Conservation (phyloP, 352 stramenopile species). For the Labyrinthula sp. region DNA sequence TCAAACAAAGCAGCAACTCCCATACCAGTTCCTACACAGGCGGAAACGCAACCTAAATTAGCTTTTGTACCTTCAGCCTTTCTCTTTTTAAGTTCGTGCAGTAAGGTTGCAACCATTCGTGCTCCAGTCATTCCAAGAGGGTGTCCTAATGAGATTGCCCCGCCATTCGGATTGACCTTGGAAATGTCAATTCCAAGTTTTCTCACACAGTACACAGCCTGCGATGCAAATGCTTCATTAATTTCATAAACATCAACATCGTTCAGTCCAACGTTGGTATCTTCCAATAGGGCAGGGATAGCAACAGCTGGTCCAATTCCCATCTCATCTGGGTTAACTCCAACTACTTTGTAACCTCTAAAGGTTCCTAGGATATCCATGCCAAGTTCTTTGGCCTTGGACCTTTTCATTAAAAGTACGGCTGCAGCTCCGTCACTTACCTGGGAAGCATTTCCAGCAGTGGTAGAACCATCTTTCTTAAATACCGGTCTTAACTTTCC, state of each 20-base stretch:
- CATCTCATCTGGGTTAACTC: slow-evolving; percentile 59
- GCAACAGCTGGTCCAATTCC: slow-evolving; percentile 53
- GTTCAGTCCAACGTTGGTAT: slow-evolving; percentile 43
- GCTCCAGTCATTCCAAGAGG: slow-evolving; percentile 47
- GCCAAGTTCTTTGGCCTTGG: slow-evolving; percentile 49
- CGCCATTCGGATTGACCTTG: slow-evolving; percentile 65
- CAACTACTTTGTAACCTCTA: slow-evolving; percentile 52
- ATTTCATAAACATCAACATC: slow-evolving; percentile 70
- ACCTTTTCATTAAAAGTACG: slow-evolving; percentile 56
- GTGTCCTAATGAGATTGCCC: slow-evolving; percentile 62
- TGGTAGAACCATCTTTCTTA: slow-evolving; percentile 51
- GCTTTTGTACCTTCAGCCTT: no score
- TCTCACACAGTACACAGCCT: slow-evolving; percentile 53
- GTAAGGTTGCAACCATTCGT: slow-evolving; percentile 53
- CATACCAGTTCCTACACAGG: slow-evolving; percentile 75
- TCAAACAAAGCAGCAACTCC: slow-evolving; percentile 62
- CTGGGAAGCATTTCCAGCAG: slow-evolving; percentile 55
- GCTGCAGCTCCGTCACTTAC: slow-evolving; percentile 62
- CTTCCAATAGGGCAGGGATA: slow-evolving; percentile 50
- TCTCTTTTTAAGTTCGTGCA: slow-evolving; percentile 58
- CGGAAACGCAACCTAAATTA: slow-evolving; percentile 66
- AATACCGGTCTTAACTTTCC: slow-evolving; percentile 51
- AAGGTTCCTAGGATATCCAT: slow-evolving; percentile 56
- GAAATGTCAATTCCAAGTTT: slow-evolving; percentile 48
- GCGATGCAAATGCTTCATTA: slow-evolving; percentile 60